These are phyloP conservation scores for Lactarius evosmus DNA, from an alignment of 768 basidiomycete species.

Conservation along the genomic window DNA sequence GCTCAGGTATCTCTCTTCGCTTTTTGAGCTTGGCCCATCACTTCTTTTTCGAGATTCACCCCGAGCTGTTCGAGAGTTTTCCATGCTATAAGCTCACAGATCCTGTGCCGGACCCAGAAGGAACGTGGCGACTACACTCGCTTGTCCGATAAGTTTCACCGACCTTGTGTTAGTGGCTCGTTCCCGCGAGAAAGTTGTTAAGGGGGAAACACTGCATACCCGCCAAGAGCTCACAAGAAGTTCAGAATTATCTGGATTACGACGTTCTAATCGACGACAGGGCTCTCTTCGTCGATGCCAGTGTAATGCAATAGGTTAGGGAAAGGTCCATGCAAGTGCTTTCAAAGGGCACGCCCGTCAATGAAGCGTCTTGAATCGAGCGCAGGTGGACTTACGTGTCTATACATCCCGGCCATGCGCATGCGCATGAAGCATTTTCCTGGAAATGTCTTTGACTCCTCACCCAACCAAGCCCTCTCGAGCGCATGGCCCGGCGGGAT, in stretches of 20 bases:
- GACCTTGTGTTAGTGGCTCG: not conserved
- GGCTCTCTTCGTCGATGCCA: constrained; percentile 33
- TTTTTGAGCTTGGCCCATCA: no score
- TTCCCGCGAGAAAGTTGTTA: not conserved
- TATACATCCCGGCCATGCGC: constrained; percentile 54
- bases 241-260: not conserved
- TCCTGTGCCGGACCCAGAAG: not conserved
- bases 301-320: constrained; percentile 53
- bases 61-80: not conserved
- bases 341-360: constrained; percentile 12
- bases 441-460: constrained; percentile 46
- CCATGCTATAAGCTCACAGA: not conserved
- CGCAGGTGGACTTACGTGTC: constrained; percentile 43
- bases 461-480: constrained; percentile 49
- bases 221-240: not conserved
- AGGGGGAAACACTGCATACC: not conserved
- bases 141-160: not conserved
- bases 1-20: no score
- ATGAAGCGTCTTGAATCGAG: not conserved
- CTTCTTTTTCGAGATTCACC: no score
- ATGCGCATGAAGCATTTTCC: constrained; percentile 59
- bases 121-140: not conserved
- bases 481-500: constrained; percentile 49
- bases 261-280: not conserved
- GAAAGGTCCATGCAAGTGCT: constrained; percentile 56